Base-by-base conservation (phyloP, 176 grass and related monocot genomes). In the Hordeum marinum region DNA sequence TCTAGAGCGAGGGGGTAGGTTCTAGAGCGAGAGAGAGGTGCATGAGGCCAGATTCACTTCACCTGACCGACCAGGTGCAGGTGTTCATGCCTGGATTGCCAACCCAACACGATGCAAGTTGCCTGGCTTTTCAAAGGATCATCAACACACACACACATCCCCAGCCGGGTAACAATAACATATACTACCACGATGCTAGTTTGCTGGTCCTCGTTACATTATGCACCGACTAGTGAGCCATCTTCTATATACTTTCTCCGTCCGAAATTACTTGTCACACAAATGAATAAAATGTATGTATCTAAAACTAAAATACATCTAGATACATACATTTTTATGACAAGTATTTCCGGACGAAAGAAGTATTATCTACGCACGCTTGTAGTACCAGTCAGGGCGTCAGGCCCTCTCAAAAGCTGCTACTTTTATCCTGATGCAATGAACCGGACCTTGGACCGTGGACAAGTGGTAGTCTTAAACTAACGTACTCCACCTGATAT, bases 31-130 rank as follows among this genome's bases (percentile, higher is more conserved):
- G 29, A 2, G 29, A 29, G 29, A 26, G 4, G 5, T 21, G 61
- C 25, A 23, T 21, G 9, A 66, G 72, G 72, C 23, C 15, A 54
- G 42, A 75, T 86, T 74, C 68, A 54, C 68, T 37, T 86, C 76
- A 86, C 67, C 85, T 86, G 76, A 39, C 32, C 7, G 32, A 78
- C 41, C 75, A 24, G 57, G 75, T 63, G 45, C 72, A 80, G 54
- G 55, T 80, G 77, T 52, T 10, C 52, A 57, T 20, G 7, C 36
- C 17, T 8, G 8, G 13, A 57, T 57, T 20, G 25, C 11, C 14
- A 60, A n/a, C 21, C 9, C 42, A 78, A 43, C 23, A 32, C 4
- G 13, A 15, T 31, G 35, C 57, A 59, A 23, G 8, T 62, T 10
- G 59, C 9, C 23, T 62, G 25, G 15, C 7, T 23, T 34, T 34